A percentile compares a stretch with the other conserved stretches of the same genome.
Conservation (phyloP, 75 land plant species). For the Pinus albicaulis region DNA sequence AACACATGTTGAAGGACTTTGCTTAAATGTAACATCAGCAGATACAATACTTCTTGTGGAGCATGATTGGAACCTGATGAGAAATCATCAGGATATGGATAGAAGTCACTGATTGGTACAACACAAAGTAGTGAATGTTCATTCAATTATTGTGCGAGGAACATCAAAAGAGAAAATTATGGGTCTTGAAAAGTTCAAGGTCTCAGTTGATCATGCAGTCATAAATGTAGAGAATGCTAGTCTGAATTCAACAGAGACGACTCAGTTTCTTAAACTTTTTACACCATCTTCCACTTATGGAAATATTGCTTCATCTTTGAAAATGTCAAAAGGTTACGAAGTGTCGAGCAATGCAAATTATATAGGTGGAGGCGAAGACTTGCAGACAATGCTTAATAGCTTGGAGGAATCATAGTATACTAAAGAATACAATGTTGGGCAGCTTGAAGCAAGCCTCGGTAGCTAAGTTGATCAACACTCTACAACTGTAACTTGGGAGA, state of each 20-base stretch:
- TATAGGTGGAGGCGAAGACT: constrained; percentile 50
- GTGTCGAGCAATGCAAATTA: constrained; percentile 27
- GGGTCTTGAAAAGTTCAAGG: constrained; percentile 92
- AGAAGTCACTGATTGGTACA: constrained; percentile 98
- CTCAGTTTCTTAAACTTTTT: constrained; percentile 92
- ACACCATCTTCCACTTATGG: constrained; percentile 46
- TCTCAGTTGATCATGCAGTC: constrained; percentile 85
- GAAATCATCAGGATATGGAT: constrained; percentile 98
- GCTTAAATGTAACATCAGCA: constrained; percentile 92
- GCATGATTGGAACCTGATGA: constrained; percentile 99
- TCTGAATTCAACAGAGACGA: constrained; percentile 91
- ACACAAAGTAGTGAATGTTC: constrained; percentile 86
- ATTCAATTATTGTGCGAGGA: constrained; percentile 96
- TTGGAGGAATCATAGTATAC: constrained; percentile 92
- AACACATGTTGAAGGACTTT: constrained; percentile 98
- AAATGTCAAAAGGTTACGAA: constrained; percentile 17
- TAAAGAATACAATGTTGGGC: constrained; percentile 92
- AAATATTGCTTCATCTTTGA: constrained; percentile 42
- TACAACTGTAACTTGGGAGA: constrained; percentile 11
- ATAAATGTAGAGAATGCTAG: constrained; percentile 96
- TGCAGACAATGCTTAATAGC: constrained; percentile 76
- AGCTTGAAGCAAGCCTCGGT: constrained; percentile 79
- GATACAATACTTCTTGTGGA: constrained; percentile 97
- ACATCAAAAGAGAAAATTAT: constrained; percentile 97
- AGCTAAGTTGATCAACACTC: constrained; percentile 15